These are phyloP conservation scores for Theileria parva DNA, from an alignment of 169 alveolate species.

Conservation along the genomic window DNA sequence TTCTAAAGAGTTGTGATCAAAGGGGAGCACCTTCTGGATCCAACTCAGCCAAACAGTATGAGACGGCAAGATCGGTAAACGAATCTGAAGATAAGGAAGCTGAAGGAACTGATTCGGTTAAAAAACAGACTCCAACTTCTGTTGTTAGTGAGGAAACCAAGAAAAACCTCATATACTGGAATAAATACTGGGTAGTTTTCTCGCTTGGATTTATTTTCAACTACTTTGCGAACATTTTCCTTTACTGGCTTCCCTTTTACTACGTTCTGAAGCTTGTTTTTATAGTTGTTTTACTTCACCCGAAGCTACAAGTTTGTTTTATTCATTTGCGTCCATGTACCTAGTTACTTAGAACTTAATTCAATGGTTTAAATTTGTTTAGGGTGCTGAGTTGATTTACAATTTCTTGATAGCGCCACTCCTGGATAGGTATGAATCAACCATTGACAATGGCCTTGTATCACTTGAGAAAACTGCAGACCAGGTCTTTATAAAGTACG, in stretches of 20 bases:
- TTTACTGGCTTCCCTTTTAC: slow-evolving; percentile 62
- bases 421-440: slow-evolving; percentile 44
- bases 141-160: slow-evolving; percentile 13
- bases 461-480: slow-evolving; percentile 29
- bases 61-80: not conserved
- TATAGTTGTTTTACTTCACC: slow-evolving; percentile 53
- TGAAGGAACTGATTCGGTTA: slow-evolving; percentile 6
- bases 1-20: slow-evolving; percentile 41
- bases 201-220: slow-evolving; percentile 56
- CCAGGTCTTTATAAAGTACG: slow-evolving; percentile 15
- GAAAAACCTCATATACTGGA: slow-evolving; percentile 54
- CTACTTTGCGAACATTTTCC: slow-evolving; percentile 33
- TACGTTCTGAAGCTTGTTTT: slow-evolving; percentile 37
- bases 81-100: not conserved
- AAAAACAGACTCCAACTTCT: too few relatives aligned
- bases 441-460: slow-evolving; percentile 44
- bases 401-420: slow-evolving; percentile 42
- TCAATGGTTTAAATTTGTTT: not conserved
- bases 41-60: not conserved
- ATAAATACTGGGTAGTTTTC: slow-evolving; percentile 66
- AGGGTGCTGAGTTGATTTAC: slow-evolving; percentile 67
- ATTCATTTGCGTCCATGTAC: not conserved
- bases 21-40: not conserved
- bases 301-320: slow-evolving; percentile 51
- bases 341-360: not conserved